A percentile compares a stretch with the other conserved stretches of the same genome.
Conservation (phyloP, 2,329 filamentous ascomycete genomes). For the Nannizziopsis arthrosporioides region DNA sequence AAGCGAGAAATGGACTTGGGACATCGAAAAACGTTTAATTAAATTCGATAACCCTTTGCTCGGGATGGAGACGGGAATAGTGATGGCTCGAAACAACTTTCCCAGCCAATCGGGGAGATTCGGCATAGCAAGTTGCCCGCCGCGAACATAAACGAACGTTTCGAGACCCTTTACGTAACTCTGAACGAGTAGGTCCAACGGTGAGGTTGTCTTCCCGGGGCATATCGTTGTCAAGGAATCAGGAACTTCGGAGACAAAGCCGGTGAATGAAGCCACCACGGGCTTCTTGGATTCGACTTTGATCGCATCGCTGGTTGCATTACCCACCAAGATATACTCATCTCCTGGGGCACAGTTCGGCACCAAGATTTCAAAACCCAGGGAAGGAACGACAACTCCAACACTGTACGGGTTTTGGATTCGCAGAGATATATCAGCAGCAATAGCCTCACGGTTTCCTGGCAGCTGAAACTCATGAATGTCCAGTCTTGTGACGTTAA, state of each 20-base stretch:
- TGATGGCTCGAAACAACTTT: conserved; percentile 68
- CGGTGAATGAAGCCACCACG: conserved; percentile 58
- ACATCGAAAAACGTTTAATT: conserved; percentile 76
- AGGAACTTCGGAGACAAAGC: conserved; percentile 61
- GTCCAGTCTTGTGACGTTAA: conserved; percentile 70
- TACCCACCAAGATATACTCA: conserved; percentile 64
- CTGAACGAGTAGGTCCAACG: conserved; percentile 68
- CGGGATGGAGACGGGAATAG: conserved; percentile 71
- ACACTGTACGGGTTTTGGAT: conserved; percentile 69
- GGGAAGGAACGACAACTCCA: conserved; percentile 60
- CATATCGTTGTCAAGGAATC: conserved; percentile 60
- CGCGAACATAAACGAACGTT: conserved; percentile 71
- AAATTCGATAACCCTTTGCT: conserved; percentile 69
- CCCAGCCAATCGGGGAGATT: conserved; percentile 72
- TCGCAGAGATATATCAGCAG: conserved; percentile 62
- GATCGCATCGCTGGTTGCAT: conserved; percentile 57
- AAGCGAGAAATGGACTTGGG: conserved; percentile 73
- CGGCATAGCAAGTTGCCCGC: conserved; percentile 53
- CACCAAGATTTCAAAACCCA: conserved; percentile 75
- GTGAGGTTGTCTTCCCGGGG: conserved; percentile 65
- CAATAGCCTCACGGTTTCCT: conserved; percentile 53
- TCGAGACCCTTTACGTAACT: conserved; percentile 71
- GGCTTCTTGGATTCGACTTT: conserved; percentile 56
- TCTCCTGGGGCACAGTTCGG: conserved; percentile 64
- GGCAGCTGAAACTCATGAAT: conserved; percentile 58